Evolutionary conservation across 768 basidiomycete genomes (phyloP), one percentile per base, ranked within the genome.

Genomic region (Flagelloscypha sp.): DNA sequence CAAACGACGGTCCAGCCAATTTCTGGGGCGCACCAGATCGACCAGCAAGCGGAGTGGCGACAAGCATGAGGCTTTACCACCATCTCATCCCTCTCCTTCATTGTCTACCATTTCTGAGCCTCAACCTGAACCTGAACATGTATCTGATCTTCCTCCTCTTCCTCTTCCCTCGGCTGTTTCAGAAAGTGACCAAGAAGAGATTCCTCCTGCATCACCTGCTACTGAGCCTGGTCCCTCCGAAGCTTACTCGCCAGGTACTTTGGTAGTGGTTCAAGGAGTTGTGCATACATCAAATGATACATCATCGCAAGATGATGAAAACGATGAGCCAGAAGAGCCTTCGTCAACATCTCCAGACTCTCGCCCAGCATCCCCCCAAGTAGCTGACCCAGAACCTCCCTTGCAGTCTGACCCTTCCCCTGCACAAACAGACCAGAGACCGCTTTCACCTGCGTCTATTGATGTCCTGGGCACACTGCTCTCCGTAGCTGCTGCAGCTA

Each of bases 401-500:
- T 9, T 27, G 25, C 9, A 9, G 25, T 9, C 25, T 9, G 15
- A 27, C 9, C 25, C 25, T 9, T 15, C 25, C 3, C 32, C 34
- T 15, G 19, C 47, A 27, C 32, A 45, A n/a, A 22, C 24, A 27
- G 43, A 48, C 18, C 50, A 44, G 24, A 44, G 63, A 10, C 44
- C 66, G 17, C 59, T 78, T 40, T 84, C 82, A 0, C 76, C 77
- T 1, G 81, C 75, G 22, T 85, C 84, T 51, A 82, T 87, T 28
- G 84, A 87, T 47, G 82, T 88, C 8, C 59, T 88, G 19, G 85
- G 84, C 16, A 86, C 84, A n/a, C 55, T 88, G 11, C 63, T 88
- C 21, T 84, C 87, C 47, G 87, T 89, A 21, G 87, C 87, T 3
- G 85, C 87, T n/a, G 84, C 87, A 7, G 87, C 87, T n/a, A 88